A percentile compares a stretch with the other conserved stretches of the same genome.
Conservation (phyloP, 2,329 filamentous ascomycete species). For the Bretziella fagacearum region DNA sequence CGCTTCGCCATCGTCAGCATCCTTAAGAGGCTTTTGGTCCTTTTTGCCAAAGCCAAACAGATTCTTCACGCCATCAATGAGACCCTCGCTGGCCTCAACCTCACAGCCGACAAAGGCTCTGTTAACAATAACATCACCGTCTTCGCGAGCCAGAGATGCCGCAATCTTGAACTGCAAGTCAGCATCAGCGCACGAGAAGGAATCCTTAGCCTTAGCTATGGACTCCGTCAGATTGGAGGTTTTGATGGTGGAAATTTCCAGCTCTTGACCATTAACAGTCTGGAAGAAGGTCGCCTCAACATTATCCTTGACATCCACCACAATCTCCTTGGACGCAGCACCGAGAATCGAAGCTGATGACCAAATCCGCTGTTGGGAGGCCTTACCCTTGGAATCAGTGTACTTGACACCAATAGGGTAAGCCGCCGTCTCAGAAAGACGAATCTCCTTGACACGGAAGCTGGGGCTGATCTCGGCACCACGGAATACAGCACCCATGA, state of each 20-base stretch:
- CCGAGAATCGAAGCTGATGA: constrained; percentile 59
- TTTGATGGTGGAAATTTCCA: constrained; percentile 46
- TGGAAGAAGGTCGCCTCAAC: constrained; percentile 70
- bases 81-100: constrained; percentile 53
- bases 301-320: constrained; percentile 59
- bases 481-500: constrained; percentile 89
- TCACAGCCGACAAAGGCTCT: constrained; percentile 74
- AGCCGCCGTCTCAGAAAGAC: constrained; percentile 55
- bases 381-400: constrained; percentile 48
- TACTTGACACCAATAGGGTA: constrained; percentile 66
- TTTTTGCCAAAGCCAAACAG: constrained; percentile 90
- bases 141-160: constrained; percentile 51
- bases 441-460: constrained; percentile 96
- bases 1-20: constrained; percentile 31
- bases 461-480: constrained; percentile 82
- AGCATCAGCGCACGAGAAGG: constrained; percentile 56
- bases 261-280: constrained; percentile 41
- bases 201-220: constrained; percentile 59
- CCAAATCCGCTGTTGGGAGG: constrained; percentile 69
- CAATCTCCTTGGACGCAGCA: constrained; percentile 62
- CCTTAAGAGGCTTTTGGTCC: constrained; percentile 58
- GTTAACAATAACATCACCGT: constrained; percentile 64
- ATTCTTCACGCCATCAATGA: constrained; percentile 91
- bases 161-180: constrained; percentile 69
- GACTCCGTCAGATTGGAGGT: constrained; percentile 78